A percentile compares a stretch with the other conserved stretches of the same genome.
phyloP scores from a whole-genome alignment of 805 yeast species.

The Henningerozyma blattae region DNA sequence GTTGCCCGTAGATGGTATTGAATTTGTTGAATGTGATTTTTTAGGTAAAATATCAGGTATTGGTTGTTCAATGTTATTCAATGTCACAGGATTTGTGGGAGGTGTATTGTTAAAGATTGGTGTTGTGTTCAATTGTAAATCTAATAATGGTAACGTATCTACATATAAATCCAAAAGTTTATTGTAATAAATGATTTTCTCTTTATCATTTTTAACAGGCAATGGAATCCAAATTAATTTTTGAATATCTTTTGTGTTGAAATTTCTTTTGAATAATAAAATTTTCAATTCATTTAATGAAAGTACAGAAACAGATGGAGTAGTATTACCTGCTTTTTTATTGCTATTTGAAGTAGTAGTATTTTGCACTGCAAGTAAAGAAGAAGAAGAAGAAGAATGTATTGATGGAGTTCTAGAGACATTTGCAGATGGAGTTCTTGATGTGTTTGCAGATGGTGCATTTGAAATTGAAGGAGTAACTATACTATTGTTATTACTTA shows the following conservation, averaged over 20 bases:
- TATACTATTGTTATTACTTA: background rate
- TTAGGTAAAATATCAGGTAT: background rate
- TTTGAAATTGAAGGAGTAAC: background rate
- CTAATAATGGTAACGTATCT: constrained; percentile 41
- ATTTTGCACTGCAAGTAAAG: background rate
- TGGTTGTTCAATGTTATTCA: no score
- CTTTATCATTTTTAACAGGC: constrained; percentile 24
- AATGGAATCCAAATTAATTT: constrained; percentile 1
- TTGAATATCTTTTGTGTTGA: background rate
- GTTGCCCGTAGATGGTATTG: background rate
- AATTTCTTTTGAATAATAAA: constrained; percentile 14
- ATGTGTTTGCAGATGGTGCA: background rate
- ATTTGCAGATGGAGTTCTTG: background rate
- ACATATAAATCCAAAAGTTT: constrained; percentile 48
- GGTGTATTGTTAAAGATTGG: background rate
- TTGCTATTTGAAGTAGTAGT: no score
- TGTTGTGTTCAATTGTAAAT: constrained; percentile 15
- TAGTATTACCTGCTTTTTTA: no score
- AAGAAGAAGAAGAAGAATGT: background rate
- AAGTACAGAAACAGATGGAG: background rate
- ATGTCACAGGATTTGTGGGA: background rate
- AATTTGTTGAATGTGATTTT: background rate
- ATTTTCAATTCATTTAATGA: background rate
- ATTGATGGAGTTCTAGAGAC: no score
- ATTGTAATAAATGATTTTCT: constrained; percentile 46